Conservation (phyloP, 345 rosid species). For the Noccaea bulbosa region DNA sequence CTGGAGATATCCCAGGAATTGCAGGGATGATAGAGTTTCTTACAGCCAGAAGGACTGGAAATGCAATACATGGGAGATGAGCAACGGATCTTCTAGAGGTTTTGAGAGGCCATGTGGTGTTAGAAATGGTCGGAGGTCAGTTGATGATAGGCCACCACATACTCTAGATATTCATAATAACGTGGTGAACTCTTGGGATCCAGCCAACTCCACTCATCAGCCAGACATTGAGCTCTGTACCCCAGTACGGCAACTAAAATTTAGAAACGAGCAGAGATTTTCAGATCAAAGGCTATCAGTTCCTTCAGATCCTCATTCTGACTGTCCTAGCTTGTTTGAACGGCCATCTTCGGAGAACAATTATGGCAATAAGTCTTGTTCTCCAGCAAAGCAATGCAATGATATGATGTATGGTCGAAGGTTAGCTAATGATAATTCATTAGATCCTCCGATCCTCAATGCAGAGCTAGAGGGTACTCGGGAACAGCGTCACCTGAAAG, state of each 20-base stretch:
- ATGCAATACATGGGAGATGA: conserved; percentile 65
- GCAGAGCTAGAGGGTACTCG: conserved; percentile 35
- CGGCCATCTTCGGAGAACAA: conserved; percentile 38
- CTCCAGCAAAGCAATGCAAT: conserved; percentile 42
- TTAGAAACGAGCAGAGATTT: conserved; percentile 36
- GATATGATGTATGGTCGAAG: conserved; percentile 36
- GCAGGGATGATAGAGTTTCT: conserved; percentile 67
- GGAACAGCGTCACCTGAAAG: conserved; percentile 50
- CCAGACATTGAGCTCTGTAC: conserved; percentile 25
- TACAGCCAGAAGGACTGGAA: conserved; percentile 77
- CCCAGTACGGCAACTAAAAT: conserved; percentile 31
- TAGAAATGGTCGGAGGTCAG: conserved; percentile 60
- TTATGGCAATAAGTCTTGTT: conserved; percentile 32
- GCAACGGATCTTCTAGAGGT: conserved; percentile 61
- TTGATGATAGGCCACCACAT: conserved; percentile 54
- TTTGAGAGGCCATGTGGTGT: conserved; percentile 62
- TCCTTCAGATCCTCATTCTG: conserved; percentile 35
- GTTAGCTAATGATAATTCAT: conserved; percentile 36
- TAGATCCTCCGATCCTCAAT: conserved; percentile 32
- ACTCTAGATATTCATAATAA: conserved; percentile 57
- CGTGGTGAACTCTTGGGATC: conserved; percentile 52
- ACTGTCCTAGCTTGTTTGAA: conserved; percentile 36
- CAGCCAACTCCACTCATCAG: conserved; percentile 44
- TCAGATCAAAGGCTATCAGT: conserved; percentile 39
- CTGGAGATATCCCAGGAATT: conserved; percentile 66